phyloP scores from a whole-genome alignment of 163 green algal species.

The Scenedesmus sp. region DNA sequence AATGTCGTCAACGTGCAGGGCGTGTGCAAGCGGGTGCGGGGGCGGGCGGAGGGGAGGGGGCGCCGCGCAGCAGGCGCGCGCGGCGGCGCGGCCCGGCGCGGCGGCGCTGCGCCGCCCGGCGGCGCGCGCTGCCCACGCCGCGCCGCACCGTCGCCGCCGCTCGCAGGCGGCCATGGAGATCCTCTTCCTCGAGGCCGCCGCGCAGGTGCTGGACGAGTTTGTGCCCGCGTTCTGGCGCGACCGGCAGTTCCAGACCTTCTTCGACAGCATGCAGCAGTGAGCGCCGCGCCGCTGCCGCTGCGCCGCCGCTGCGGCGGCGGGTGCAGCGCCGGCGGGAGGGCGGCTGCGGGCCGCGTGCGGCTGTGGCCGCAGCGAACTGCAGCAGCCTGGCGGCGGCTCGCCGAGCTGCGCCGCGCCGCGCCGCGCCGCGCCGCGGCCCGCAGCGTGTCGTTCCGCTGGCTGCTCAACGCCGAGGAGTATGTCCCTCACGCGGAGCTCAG shows the following conservation, averaged over 20 bases:
- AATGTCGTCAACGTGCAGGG: conserved; percentile 42
- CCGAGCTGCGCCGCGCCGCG: background rate
- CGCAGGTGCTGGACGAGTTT: conserved; percentile 60
- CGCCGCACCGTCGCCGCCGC: no score
- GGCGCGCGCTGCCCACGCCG: no score
- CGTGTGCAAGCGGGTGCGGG: conserved; percentile 45
- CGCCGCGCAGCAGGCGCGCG: background rate
- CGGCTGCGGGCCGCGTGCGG: no score
- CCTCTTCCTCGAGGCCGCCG: conserved; percentile 74
- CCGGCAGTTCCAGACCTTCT: conserved; percentile 66
- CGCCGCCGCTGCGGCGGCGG: background rate
- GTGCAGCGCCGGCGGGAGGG: background rate
- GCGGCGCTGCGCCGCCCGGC: no score
- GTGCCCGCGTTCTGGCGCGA: conserved; percentile 33
- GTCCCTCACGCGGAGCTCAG: conserved; percentile 40
- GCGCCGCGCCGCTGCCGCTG: background rate
- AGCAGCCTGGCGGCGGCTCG: background rate
- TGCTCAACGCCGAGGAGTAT: conserved; percentile 51
- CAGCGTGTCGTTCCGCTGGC: conserved; percentile 49
- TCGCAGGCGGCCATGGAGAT: conserved; percentile 74
- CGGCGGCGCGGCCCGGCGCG: no score
- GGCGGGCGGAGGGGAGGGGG: background rate
- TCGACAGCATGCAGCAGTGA: conserved; percentile 54
- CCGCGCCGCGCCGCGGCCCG: no score
- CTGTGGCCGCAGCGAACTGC: background rate